phyloP scores from a whole-genome alignment of 176 grass and related monocot genomes.

The Eleusine indica region DNA sequence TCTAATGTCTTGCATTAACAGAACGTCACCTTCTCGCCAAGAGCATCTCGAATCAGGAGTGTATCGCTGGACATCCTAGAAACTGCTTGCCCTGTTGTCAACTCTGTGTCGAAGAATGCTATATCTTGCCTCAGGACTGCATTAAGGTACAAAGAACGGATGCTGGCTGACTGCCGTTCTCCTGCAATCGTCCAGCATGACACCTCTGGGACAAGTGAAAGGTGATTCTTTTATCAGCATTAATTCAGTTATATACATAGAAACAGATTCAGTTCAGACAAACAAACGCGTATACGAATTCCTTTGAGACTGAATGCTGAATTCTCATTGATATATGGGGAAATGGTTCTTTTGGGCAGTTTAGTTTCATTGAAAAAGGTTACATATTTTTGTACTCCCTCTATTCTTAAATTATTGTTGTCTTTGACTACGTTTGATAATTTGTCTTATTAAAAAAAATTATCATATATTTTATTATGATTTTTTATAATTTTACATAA shows the following conservation, averaged over 20 bases:
- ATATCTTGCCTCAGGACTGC: slow-evolving; percentile 60
- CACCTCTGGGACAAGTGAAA: slow-evolving; percentile 49
- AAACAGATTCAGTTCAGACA: neutral
- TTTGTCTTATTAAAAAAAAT: too few relatives aligned
- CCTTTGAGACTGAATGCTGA: neutral
- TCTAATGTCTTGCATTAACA: neutral
- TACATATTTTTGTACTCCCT: neutral
- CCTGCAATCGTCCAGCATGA: slow-evolving; percentile 65
- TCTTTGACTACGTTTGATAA: too few relatives aligned
- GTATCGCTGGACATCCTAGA: slow-evolving; percentile 61
- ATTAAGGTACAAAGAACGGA: slow-evolving; percentile 59
- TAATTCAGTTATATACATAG: neutral
- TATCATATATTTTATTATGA: too few relatives aligned
- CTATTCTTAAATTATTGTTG: too few relatives aligned
- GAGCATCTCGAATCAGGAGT: slow-evolving; percentile 53
- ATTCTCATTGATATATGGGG: neutral
- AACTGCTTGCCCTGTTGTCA: slow-evolving; percentile 60
- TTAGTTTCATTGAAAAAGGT: neutral
- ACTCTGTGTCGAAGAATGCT: slow-evolving; percentile 62
- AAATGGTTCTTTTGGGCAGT: neutral
- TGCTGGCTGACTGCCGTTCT: slow-evolving; percentile 57
- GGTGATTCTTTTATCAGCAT: slow-evolving; percentile 4
- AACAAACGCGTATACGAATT: neutral
- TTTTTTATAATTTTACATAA: too few relatives aligned
- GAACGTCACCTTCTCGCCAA: slow-evolving; percentile 58